Evolutionary conservation across 352 stramenopile species (phyloP).

Genomic region (Halophytophthora batemanensis): DNA sequence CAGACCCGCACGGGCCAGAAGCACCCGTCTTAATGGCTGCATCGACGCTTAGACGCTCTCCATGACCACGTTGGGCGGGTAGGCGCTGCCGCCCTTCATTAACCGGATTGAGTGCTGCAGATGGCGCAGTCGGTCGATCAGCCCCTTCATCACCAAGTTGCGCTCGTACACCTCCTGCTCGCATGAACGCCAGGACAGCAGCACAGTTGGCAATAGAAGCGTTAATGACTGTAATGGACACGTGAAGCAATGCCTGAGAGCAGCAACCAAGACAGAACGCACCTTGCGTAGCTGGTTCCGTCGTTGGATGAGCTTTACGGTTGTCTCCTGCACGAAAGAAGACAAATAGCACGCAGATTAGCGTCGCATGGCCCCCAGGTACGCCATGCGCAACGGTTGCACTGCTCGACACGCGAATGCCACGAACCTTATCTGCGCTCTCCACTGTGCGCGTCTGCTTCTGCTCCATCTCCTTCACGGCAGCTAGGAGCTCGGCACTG

Average conservation of each 20-base stretch:
- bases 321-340: conserved; percentile 31
- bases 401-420: not conserved
- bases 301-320: conserved; percentile 53
- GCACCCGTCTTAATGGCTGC: too few species aligned
- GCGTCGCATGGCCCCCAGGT: conserved; percentile 1
- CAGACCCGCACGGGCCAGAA: too few species aligned
- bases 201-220: not conserved
- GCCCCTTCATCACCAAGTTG: conserved; percentile 83
- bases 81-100: conserved; percentile 63
- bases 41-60: conserved; percentile 70
- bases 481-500: conserved; percentile 55
- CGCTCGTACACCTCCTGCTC: conserved; percentile 77
- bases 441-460: conserved; percentile 10
- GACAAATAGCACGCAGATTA: conserved; percentile 1
- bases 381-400: too few species aligned
- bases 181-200: not conserved
- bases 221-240: not conserved
- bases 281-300: conserved; percentile 73
- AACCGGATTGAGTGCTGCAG: conserved; percentile 76
- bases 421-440: conserved; percentile 22
- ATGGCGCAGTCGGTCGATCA: conserved; percentile 76
- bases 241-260: not conserved
- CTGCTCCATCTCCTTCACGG: conserved; percentile 49
- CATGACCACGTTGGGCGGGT: conserved; percentile 64
- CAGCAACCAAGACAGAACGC: not conserved